Conservation (phyloP, 1,139 yeast species). For the Debaryomyces fabryi region DNA sequence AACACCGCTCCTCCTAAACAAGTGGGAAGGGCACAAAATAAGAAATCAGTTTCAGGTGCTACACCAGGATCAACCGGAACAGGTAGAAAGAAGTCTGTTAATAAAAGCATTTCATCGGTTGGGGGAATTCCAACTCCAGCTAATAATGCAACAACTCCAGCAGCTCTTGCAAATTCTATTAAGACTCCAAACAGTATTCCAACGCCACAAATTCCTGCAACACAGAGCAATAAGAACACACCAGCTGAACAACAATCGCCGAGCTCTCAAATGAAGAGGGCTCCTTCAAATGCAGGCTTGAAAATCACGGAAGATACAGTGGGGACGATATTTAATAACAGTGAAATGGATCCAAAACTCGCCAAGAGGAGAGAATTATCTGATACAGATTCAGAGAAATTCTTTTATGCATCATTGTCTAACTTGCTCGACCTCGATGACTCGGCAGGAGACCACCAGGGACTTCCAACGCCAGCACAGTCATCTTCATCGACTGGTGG, state of each 20-base stretch:
- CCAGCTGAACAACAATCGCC: conserved; percentile 46
- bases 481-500: background rate
- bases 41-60: conserved; percentile 20
- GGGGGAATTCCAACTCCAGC: conserved; percentile 37
- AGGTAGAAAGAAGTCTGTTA: conserved; percentile 31
- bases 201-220: conserved; percentile 43
- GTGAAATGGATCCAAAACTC: conserved; percentile 36
- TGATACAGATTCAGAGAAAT: conserved; percentile 48
- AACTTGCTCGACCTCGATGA: conserved; percentile 53
- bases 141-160: conserved; percentile 45
- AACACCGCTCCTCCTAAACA: conserved; percentile 17
- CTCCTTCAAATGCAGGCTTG: conserved; percentile 15
- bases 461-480: conserved; percentile 35
- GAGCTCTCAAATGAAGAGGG: conserved; percentile 20
- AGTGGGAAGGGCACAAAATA: conserved; percentile 15
- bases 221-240: conserved; percentile 45
- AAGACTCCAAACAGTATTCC: conserved; percentile 50
- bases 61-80: conserved; percentile 16
- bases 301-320: conserved; percentile 22
- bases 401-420: conserved; percentile 54
- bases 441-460: conserved; percentile 28
- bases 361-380: conserved; percentile 52
- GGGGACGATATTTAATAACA: conserved; percentile 28
- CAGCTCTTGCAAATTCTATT: conserved; percentile 41
- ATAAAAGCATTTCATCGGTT: conserved; percentile 25